A percentile compares a stretch with the other conserved stretches of the same genome.
Evolutionary conservation across 2,329 filamentous ascomycete species (phyloP).

Genomic region (Geosmithia morbida): DNA sequence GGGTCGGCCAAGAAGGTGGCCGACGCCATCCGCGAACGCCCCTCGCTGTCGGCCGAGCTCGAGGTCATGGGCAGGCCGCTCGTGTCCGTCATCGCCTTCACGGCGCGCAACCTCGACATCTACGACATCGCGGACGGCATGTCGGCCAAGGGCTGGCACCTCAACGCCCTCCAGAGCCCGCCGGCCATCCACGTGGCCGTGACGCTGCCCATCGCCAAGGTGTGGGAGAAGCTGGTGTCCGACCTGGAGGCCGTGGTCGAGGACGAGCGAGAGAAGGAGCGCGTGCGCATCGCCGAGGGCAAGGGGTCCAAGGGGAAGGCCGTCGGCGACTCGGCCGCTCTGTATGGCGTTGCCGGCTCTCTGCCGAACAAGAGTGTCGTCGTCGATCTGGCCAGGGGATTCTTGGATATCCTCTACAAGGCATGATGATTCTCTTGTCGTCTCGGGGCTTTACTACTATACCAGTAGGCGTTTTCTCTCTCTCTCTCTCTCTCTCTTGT

Average conservation of each 20-base stretch:
- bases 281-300: conserved; percentile 55
- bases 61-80: conserved; percentile 72
- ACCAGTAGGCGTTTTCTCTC: neutral
- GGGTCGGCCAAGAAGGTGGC: conserved; percentile 74
- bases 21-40: conserved; percentile 55
- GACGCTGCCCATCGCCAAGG: conserved; percentile 71
- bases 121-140: conserved; percentile 92
- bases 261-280: conserved; percentile 68
- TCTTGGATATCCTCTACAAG: conserved; percentile 88
- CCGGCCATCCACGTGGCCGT: conserved; percentile 90
- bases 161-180: conserved; percentile 86
- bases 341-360: conserved; percentile 92
- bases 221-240: conserved; percentile 61
- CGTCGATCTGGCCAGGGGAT: conserved; percentile 76
- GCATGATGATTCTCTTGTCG: conserved; percentile 32
- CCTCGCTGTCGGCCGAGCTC: conserved; percentile 56
- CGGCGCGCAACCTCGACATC: conserved; percentile 69
- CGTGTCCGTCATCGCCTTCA: conserved; percentile 83
- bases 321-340: conserved; percentile 66
- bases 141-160: conserved; percentile 76
- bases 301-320: conserved; percentile 51
- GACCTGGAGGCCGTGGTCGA: conserved; percentile 57
- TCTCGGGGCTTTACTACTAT: too few relatives aligned
- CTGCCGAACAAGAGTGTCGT: conserved; percentile 94
- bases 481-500: neutral